These are phyloP conservation scores for Cylindrotheca fusiformis DNA, from an alignment of 108 stramenopile genomes.

Conservation along the genomic window DNA sequence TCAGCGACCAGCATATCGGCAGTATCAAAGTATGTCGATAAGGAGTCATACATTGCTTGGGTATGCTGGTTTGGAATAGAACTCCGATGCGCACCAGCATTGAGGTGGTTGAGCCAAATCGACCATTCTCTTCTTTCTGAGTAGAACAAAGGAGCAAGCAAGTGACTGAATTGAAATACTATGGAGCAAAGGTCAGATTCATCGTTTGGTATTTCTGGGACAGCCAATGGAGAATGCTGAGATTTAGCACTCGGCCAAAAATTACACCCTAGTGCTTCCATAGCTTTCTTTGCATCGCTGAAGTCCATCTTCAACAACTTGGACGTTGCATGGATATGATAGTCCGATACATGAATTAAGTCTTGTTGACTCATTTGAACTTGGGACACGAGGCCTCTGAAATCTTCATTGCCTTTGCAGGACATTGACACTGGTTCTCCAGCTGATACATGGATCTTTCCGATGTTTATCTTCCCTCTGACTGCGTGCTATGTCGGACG, in stretches of 20 bases:
- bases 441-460: constrained; percentile 73
- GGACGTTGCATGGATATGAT: constrained; percentile 63
- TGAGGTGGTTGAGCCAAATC: constrained; percentile 43
- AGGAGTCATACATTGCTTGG: constrained; percentile 17
- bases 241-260: constrained; percentile 13
- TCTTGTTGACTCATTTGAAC: constrained; percentile 63
- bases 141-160: constrained; percentile 54
- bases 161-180: constrained; percentile 63
- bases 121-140: constrained; percentile 50
- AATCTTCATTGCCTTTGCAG: constrained; percentile 4
- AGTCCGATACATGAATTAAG: constrained; percentile 48
- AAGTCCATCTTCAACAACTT: constrained; percentile 35
- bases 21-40: constrained; percentile 42
- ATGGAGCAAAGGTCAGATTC: constrained; percentile 43
- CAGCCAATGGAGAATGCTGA: not conserved
- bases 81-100: constrained; percentile 4
- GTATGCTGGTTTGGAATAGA: constrained; percentile 4
- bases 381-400: constrained; percentile 29
- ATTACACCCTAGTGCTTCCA: constrained; percentile 45
- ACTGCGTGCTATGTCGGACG: constrained; percentile 28
- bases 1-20: constrained; percentile 49
- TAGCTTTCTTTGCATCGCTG: constrained; percentile 28
- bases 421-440: constrained; percentile 43
- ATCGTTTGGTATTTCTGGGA: constrained; percentile 23
- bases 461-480: constrained; percentile 54